Evolutionary conservation across 768 basidiomycete species (phyloP).

Genomic region (Agrocybe praecox): DNA sequence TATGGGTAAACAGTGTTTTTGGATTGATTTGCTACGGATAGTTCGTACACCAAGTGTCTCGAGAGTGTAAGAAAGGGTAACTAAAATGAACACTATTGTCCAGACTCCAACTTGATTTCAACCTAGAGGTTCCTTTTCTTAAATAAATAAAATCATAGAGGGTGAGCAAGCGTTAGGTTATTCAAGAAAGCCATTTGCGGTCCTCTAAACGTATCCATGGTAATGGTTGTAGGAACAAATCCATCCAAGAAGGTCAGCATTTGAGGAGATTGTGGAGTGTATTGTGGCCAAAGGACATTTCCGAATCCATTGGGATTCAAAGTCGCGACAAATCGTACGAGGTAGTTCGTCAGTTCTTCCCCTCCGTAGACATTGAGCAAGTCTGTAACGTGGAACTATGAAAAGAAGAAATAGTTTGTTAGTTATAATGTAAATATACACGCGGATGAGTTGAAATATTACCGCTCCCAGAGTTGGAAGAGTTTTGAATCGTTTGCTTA

Average conservation of each 20-base stretch:
- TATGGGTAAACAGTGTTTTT: too few species aligned
- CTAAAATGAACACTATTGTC: too few species aligned
- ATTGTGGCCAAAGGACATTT: conserved; percentile 25
- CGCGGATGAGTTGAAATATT: conserved; percentile 10
- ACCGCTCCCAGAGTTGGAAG: conserved; percentile 47
- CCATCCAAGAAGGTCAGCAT: conserved; percentile 35
- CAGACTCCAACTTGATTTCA: too few species aligned
- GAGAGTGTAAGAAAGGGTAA: too few species aligned
- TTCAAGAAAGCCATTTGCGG: conserved; percentile 24
- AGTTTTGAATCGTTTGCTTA: conserved; percentile 47
- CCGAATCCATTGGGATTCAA: conserved; percentile 25
- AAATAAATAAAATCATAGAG: conserved; percentile 4
- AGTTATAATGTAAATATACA: not conserved
- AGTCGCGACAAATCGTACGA: conserved; percentile 44
- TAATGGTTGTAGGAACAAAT: conserved; percentile 24
- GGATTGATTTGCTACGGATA: too few species aligned
- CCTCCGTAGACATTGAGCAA: conserved; percentile 41
- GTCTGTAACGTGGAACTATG: conserved; percentile 41
- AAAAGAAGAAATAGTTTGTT: not conserved
- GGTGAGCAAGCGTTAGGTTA: conserved; percentile 20
- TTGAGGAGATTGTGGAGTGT: conserved; percentile 18
- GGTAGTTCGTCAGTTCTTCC: conserved; percentile 46
- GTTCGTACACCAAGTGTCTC: too few species aligned
- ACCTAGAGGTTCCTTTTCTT: not conserved
- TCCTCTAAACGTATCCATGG: conserved; percentile 27